Percentiles rank a stretch among this genome's conserved stretches.
These are phyloP conservation scores for Saccharum spontaneum DNA, from an alignment of 176 grass and related monocot genomes.

Conservation along the genomic window DNA sequence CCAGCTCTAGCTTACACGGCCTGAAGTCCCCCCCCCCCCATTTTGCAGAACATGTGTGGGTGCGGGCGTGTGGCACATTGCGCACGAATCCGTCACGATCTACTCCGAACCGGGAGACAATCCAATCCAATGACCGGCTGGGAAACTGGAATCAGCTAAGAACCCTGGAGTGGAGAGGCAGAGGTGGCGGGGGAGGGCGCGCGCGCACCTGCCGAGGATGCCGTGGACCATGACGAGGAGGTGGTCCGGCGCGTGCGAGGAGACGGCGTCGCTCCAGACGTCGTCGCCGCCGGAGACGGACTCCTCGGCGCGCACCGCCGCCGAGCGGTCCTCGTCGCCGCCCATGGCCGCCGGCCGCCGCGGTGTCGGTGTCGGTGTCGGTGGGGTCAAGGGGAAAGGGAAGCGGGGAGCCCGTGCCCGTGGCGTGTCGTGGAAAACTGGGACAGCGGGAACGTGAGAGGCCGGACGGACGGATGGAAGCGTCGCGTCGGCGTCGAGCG, in stretches of 20 bases:
- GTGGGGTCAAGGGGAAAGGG: neutral
- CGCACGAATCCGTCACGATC: neutral
- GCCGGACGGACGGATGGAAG: neutral
- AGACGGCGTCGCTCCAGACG: conserved; percentile 55
- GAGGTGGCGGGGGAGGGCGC: neutral
- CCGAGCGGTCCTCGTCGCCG: neutral
- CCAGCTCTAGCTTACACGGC: neutral
- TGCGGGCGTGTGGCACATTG: neutral
- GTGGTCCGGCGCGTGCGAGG: conserved; percentile 51
- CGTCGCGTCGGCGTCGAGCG: neutral
- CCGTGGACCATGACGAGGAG: conserved; percentile 81
- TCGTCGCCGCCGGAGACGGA: conserved; percentile 50
- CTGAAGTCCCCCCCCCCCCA: neutral
- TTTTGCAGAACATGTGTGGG: neutral
- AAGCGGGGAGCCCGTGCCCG: neutral
- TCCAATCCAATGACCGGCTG: neutral
- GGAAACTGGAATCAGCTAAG: neutral
- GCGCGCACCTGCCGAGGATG: conserved; percentile 66
- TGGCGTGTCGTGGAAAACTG: neutral
- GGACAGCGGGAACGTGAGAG: neutral
- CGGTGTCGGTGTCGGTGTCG: neutral
- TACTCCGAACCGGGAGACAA: too few relatives aligned
- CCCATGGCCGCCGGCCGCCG: neutral
- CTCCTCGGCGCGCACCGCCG: conserved; percentile 29
- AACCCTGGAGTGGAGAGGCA: neutral